Evolutionary conservation across 495 filamentous ascomycete genomes (phyloP).

Genomic region (Penicillium psychrofluorescens): DNA sequence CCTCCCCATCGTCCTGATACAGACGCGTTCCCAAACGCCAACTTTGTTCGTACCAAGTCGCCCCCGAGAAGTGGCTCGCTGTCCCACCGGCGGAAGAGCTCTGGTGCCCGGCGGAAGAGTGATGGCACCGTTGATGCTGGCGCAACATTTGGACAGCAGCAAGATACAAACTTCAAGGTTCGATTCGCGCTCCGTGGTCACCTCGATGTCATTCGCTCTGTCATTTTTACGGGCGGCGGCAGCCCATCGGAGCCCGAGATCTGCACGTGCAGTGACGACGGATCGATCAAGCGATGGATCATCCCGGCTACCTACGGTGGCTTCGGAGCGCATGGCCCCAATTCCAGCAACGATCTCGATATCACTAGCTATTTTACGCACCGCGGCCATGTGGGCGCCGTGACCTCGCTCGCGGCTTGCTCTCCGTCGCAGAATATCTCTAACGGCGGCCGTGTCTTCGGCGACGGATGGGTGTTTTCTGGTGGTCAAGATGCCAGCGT

Average conservation of each 20-base stretch:
- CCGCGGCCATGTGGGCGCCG: constrained; percentile 82
- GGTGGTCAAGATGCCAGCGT: constrained; percentile 92
- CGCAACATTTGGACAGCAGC: constrained; percentile 31
- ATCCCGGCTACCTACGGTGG: constrained; percentile 70
- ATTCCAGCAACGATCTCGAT: constrained; percentile 67
- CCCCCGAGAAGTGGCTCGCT: constrained; percentile 58
- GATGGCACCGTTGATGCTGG: constrained; percentile 43
- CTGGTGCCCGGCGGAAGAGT: constrained; percentile 57
- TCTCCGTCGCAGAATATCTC: constrained; percentile 78
- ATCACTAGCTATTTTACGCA: constrained; percentile 91
- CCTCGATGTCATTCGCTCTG: constrained; percentile 83
- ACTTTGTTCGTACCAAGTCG: constrained; percentile 67
- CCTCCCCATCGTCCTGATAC: constrained; percentile 67
- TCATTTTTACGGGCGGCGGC: constrained; percentile 93
- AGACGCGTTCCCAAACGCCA: constrained; percentile 77
- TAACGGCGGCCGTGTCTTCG: constrained; percentile 74
- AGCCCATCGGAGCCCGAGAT: constrained; percentile 93
- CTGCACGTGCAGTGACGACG: constrained; percentile 93
- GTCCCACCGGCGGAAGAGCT: constrained; percentile 77
- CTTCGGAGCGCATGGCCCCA: constrained; percentile 44
- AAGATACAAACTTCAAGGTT: constrained; percentile 76
- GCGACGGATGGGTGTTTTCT: constrained; percentile 97
- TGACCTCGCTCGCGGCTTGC: constrained; percentile 80
- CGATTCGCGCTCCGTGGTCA: constrained; percentile 88
- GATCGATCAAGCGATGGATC: constrained; percentile 92